Conservation (phyloP, 2,329 filamentous ascomycete species). For the Stachybotrys chartarum region DNA sequence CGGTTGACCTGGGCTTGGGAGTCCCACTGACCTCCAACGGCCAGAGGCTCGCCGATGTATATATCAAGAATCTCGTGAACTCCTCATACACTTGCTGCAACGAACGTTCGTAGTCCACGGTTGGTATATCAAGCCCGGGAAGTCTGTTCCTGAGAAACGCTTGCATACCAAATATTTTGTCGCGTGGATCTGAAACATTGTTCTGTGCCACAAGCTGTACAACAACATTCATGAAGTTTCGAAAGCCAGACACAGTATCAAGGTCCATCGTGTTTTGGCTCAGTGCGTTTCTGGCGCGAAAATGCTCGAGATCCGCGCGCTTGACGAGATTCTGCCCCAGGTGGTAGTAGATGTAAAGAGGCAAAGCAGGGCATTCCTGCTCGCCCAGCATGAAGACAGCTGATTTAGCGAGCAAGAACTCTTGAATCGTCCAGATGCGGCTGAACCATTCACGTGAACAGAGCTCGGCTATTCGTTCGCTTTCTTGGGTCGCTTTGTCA, state of each 20-base stretch:
- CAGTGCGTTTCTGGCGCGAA: background rate
- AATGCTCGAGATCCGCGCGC: background rate
- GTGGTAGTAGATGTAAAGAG: background rate
- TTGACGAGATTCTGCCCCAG: background rate
- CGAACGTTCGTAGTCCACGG: background rate
- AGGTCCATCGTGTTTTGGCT: background rate
- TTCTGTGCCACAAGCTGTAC: background rate
- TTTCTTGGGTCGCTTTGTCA: slow-evolving; percentile 4
- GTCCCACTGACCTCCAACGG: background rate
- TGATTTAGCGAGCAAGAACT: slow-evolving; percentile 7
- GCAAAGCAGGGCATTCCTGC: background rate
- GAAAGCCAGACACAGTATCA: background rate
- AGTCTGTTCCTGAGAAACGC: background rate
- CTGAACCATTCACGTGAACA: slow-evolving; percentile 11
- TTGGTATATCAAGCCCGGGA: background rate
- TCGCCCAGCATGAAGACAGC: background rate
- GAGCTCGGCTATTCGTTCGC: slow-evolving; percentile 6
- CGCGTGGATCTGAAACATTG: background rate
- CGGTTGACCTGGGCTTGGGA: background rate
- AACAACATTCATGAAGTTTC: background rate
- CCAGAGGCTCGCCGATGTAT: background rate
- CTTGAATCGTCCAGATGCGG: slow-evolving; percentile 12
- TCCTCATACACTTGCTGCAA: background rate
- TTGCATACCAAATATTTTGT: background rate
- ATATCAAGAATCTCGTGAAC: background rate